Evolutionary conservation across 2,329 filamentous ascomycete species (phyloP).

Genomic region (Fusarium coffeatum): DNA sequence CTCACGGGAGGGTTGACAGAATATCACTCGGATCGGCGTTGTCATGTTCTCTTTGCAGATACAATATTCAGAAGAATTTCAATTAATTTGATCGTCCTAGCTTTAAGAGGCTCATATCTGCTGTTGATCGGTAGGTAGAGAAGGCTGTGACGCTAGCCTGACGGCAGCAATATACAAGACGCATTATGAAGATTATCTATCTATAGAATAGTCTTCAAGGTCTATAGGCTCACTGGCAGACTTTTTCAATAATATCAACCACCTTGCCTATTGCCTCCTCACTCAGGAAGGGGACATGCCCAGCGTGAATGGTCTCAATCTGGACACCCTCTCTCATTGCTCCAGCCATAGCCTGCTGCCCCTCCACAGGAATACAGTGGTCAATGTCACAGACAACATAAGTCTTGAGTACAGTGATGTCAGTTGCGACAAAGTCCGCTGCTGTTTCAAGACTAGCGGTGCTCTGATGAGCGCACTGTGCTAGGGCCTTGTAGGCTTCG

Average conservation of each 20-base stretch:
- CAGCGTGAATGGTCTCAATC: neutral
- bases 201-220: too few species aligned
- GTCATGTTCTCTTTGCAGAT: too few species aligned
- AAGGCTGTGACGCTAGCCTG: too few species aligned
- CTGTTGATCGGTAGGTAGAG: too few species aligned
- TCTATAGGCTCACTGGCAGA: neutral
- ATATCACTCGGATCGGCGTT: too few species aligned
- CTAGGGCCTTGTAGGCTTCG: neutral
- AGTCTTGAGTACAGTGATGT: constrained; percentile 41
- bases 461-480: constrained; percentile 28
- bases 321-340: neutral
- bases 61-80: too few species aligned
- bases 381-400: constrained; percentile 47
- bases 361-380: constrained; percentile 25
- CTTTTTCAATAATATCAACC: neutral
- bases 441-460: constrained; percentile 29
- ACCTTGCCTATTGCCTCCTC: neutral
- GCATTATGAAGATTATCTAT: fast-evolving
- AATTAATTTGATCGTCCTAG: too few species aligned
- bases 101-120: too few species aligned
- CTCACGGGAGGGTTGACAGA: too few species aligned
- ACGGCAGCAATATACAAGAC: too few species aligned
- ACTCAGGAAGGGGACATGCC: constrained; percentile 7
- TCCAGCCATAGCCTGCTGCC: constrained; percentile 40
- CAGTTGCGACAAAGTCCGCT: constrained; percentile 34